phyloP scores from a whole-genome alignment of 192 early-diverging fungal species.

The Linnemannia elongata region DNA sequence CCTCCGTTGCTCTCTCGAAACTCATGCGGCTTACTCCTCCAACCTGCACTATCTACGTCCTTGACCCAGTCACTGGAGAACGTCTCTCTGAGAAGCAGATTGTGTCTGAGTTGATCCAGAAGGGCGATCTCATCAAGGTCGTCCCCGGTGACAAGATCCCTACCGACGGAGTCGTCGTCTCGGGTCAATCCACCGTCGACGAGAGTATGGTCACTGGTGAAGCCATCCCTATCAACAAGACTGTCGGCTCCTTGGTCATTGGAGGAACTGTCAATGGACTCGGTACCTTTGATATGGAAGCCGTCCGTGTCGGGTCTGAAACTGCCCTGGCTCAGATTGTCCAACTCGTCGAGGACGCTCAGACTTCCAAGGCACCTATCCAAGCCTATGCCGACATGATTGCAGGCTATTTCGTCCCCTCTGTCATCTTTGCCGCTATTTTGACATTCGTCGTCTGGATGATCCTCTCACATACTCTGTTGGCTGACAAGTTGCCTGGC shows the following conservation, averaged over 20 bases:
- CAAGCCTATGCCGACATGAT: constrained; percentile 91
- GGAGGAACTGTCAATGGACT: constrained; percentile 93
- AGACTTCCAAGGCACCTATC: constrained; percentile 93
- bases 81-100: constrained; percentile 77
- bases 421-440: constrained; percentile 77
- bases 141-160: constrained; percentile 94
- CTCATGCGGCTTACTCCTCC: constrained; percentile 88
- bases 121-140: constrained; percentile 85
- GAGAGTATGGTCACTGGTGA: constrained; percentile 97
- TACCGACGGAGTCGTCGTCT: constrained; percentile 83
- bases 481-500: constrained; percentile 45
- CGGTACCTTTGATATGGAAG: constrained; percentile 85
- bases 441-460: constrained; percentile 84
- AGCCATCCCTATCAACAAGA: constrained; percentile 81
- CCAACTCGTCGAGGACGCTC: constrained; percentile 90
- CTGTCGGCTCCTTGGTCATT: constrained; percentile 72
- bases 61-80: constrained; percentile 56
- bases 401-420: constrained; percentile 91
- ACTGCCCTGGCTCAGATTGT: constrained; percentile 93
- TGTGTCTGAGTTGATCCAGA: constrained; percentile 85
- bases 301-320: constrained; percentile 87
- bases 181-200: constrained; percentile 84
- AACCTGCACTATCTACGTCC: constrained; percentile 67
- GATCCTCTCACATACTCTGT: constrained; percentile 61
- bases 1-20: constrained; percentile 87